Percentiles rank a stretch among this genome's conserved stretches.
phyloP scores from a whole-genome alignment of 2,329 filamentous ascomycete genomes.

The Meredithiella fracta region DNA sequence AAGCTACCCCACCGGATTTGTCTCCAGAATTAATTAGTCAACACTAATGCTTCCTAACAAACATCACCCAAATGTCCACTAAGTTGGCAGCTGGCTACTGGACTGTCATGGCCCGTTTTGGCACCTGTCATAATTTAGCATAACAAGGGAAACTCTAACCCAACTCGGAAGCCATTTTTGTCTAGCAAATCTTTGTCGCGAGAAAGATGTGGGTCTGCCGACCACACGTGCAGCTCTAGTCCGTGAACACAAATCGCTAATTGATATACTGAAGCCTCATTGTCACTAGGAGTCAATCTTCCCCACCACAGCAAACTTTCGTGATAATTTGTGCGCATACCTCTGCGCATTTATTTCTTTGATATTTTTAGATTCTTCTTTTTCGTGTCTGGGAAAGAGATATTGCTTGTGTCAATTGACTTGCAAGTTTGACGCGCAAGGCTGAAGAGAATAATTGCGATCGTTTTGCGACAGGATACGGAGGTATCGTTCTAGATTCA shows the following conservation, averaged over 20 bases:
- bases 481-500: not conserved
- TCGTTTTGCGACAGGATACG: not conserved
- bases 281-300: not conserved
- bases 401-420: not conserved
- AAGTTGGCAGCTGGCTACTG: too few relatives aligned
- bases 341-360: not conserved
- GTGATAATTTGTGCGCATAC: not conserved
- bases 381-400: not conserved
- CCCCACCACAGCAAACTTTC: not conserved
- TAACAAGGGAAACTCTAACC: not conserved
- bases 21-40: too few relatives aligned
- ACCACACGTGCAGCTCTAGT: not conserved
- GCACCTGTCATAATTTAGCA: not conserved
- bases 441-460: constrained; percentile 4
- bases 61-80: too few relatives aligned
- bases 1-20: too few relatives aligned
- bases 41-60: too few relatives aligned
- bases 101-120: not conserved
- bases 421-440: constrained; percentile 1
- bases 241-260: not conserved
- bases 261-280: not conserved
- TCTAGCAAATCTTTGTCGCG: not conserved
- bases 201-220: not conserved
- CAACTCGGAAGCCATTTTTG: not conserved
- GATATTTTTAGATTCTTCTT: not conserved